A percentile compares a stretch with the other conserved stretches of the same genome.
Evolutionary conservation across 345 rosid genomes (phyloP).

Genomic region (Mercurialis annua): DNA sequence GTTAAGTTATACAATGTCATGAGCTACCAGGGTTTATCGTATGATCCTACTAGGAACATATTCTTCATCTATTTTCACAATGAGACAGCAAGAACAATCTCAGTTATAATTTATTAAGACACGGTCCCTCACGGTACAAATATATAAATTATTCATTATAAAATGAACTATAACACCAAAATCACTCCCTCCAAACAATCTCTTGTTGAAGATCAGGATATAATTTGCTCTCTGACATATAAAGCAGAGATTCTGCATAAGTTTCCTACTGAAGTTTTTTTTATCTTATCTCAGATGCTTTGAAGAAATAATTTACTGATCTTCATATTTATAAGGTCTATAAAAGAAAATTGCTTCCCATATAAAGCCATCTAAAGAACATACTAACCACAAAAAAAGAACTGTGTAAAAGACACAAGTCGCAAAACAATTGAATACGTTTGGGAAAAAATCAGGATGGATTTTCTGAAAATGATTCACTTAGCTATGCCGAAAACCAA

Average conservation of each 20-base stretch:
- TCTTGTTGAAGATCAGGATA: not conserved
- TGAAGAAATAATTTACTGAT: too few species aligned
- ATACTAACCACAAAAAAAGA: too few species aligned
- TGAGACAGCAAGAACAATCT: not conserved
- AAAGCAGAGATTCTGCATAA: too few species aligned
- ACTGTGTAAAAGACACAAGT: too few species aligned
- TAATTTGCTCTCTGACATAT: too few species aligned
- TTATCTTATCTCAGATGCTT: too few species aligned
- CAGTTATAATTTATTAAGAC: not conserved
- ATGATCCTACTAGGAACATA: not conserved
- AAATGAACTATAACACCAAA: not conserved
- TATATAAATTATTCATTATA: not conserved
- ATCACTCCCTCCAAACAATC: too few species aligned
- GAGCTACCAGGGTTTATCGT: not conserved
- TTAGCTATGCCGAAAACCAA: too few species aligned
- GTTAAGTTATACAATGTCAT: not conserved
- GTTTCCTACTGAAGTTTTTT: too few species aligned
- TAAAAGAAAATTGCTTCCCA: too few species aligned
- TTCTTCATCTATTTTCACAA: not conserved
- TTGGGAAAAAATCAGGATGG: not conserved
- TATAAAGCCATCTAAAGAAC: not conserved
- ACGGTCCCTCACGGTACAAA: not conserved
- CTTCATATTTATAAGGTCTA: too few species aligned
- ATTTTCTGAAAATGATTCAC: too few species aligned
- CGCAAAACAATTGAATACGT: not conserved